These are phyloP conservation scores for Colletotrichum theobromicola DNA, from an alignment of 2,329 filamentous ascomycete genomes.

Conservation along the genomic window DNA sequence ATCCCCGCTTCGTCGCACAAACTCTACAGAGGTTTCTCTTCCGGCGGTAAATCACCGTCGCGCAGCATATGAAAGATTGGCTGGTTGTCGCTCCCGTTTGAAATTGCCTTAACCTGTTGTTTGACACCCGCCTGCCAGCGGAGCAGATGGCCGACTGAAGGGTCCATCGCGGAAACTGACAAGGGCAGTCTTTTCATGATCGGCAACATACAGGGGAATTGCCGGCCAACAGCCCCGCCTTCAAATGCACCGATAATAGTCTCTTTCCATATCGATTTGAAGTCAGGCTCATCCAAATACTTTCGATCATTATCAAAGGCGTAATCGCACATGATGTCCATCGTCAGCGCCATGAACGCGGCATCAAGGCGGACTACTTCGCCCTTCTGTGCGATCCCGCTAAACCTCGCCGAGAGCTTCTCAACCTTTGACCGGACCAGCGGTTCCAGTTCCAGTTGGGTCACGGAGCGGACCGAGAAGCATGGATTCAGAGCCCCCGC, in stretches of 20 bases:
- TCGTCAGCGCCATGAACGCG: conserved; percentile 32
- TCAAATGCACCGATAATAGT: not conserved
- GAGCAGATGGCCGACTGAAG: not conserved
- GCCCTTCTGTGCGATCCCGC: conserved; percentile 28
- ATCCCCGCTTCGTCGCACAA: conserved; percentile 24
- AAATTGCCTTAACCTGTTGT: not conserved
- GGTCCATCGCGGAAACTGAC: not conserved
- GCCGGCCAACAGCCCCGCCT: not conserved
- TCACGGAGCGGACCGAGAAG: conserved; percentile 45
- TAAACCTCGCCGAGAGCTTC: conserved; percentile 29
- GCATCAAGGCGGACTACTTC: conserved; percentile 23
- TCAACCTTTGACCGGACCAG: conserved; percentile 36
- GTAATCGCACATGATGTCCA: conserved; percentile 41
- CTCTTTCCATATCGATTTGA: not conserved
- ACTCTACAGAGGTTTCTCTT: conserved; percentile 22
- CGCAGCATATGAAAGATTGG: not conserved
- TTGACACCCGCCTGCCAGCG: not conserved
- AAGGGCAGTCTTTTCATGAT: not conserved
- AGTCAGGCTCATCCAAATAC: conserved; percentile 19
- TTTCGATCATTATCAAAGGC: conserved; percentile 34
- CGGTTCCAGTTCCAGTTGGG: conserved; percentile 40
- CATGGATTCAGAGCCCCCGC: conserved; percentile 43
- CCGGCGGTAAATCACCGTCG: not conserved
- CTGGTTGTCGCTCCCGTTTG: not conserved
- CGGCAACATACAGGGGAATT: not conserved